Evolutionary conservation across 2,329 filamentous ascomycete genomes (phyloP).

Genomic region (Alternaria gansuensis): DNA sequence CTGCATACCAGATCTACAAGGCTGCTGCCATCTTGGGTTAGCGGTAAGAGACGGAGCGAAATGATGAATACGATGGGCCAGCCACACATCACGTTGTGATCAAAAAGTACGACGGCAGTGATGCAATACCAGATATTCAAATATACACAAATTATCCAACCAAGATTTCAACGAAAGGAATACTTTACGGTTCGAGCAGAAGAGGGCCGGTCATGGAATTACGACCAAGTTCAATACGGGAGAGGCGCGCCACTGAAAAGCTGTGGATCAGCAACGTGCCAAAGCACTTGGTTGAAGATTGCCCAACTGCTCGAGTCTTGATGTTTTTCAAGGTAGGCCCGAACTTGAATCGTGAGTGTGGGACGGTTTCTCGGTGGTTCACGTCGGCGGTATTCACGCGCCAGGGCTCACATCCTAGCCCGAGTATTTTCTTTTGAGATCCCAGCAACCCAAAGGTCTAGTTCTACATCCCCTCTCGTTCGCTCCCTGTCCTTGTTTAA

Average conservation of each 20-base stretch:
- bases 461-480: constrained; percentile 10
- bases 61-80: background rate
- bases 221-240: background rate
- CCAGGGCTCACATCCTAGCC: background rate
- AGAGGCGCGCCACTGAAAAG: background rate
- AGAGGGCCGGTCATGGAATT: background rate
- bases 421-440: constrained; percentile 7
- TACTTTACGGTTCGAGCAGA: background rate
- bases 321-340: constrained; percentile 15
- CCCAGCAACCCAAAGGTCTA: constrained; percentile 2
- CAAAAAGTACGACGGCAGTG: background rate
- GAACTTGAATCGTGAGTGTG: constrained; percentile 15
- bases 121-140: background rate
- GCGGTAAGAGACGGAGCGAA: background rate
- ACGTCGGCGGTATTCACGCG: constrained; percentile 24
- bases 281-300: constrained; percentile 7
- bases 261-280: constrained; percentile 7
- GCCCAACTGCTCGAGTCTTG: constrained; percentile 10
- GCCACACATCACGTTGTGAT: background rate
- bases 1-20: constrained; percentile 36
- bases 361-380: constrained; percentile 20
- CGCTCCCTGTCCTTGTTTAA: background rate
- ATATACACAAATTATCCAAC: background rate
- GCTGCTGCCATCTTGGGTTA: constrained; percentile 33
- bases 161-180: background rate